Base-by-base conservation (phyloP, 2,329 filamentous ascomycete species). In the Drechslerella dactyloides region DNA sequence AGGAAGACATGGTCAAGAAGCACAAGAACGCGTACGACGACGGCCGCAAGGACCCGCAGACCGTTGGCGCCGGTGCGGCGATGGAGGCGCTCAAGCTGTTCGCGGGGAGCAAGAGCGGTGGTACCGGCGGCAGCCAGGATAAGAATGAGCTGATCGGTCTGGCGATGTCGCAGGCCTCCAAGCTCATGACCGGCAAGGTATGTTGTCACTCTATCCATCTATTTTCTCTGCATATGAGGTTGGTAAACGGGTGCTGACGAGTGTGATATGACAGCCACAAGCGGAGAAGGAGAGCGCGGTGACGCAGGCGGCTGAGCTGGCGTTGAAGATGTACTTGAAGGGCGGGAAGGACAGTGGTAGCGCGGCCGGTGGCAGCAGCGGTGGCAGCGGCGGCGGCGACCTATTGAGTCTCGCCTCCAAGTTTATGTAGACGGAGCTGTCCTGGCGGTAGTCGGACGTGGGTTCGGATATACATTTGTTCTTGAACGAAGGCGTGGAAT, bases 151-250 rank as follows among this genome's bases (percentile, higher is more conserved):
- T 96, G 77, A 85, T 96, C 74, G 90, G 89, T 2, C 83, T 96
- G 79, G 93, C 93, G 48, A 93, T 97, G 90, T 87, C 85, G 7
- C 89, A 97, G 82, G 93, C 91, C 35, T 88, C 88, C 77, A 92
- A 93, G 83, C 82, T 93, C 73, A 88, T 87, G 78, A 85, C 88
- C 75, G 77, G 86, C 85, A 19, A 85, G 84, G 75, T 83, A 83
- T 70, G 82, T 84, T 77, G 82, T 80, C 69, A 33, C 13, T 48
- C 60, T 23, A 21, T 53, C 40, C 56, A 59, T 2, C 44, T 10
- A 17, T 33, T 23, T 3, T 30, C 17, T 23, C 44, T 3, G 17
- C 7, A 13, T 13, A 13, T 10, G n/a, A 19, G n/a, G n/a, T n/a
- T n/a, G n/a, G n/a, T 24, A 7, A 15, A 60, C 11, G 4, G 6